Evolutionary conservation across 176 grass and related monocot genomes (phyloP), one percentile per base, ranked within the genome.

Genomic region (Aechmea fasciata): DNA sequence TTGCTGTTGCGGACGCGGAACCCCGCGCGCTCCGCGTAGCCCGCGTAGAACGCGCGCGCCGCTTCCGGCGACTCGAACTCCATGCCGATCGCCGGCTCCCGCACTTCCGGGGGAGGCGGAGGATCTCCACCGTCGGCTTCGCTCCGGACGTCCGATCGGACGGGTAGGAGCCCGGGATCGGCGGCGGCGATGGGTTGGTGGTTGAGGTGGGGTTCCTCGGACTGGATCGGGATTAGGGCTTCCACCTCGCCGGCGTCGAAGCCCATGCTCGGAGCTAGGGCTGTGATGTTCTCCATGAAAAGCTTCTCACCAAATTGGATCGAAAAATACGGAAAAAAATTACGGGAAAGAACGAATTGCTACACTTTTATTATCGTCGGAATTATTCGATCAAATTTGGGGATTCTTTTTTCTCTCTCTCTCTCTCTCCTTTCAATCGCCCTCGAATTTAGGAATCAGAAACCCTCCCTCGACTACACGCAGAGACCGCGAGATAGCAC

Each of bases 1-100:
- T 85, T 89, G 75, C 87, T 89, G 75, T 81, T 89, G 49, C 82
- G 70, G 20, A 89, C 83, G 14, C 87, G 70, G 54, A 89, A 89
- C 3, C 87, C 86, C 8, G 69, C 54, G 9, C 79, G 63, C 13
- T 70, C 82, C 3, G 82, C 75, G 66, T 85, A 81, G 9, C 75
- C 63, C n/a, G 73, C 79, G 71, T 85, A 89, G 71, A 89, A 89
- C 20, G 67, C 51, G 11, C 79, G 63, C 63, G 87, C 79, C 2
- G 47, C 71, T 9, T 85, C 87, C 0, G 79, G 71, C 2, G 87
- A 76, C 24, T 52, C 55, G 76, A 90, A 90, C 13, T 77, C 79
- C 76, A 90, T 83, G 28, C 87, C 87, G 11, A 76, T 49, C 10
- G 57, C 24, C 11, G 69, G 80, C 3, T 62, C 53, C 3, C 18